Evolutionary conservation across 2,329 filamentous ascomycete species (phyloP), one percentile per base, ranked within the genome.

Genomic region (Davidsoniella virescens): DNA sequence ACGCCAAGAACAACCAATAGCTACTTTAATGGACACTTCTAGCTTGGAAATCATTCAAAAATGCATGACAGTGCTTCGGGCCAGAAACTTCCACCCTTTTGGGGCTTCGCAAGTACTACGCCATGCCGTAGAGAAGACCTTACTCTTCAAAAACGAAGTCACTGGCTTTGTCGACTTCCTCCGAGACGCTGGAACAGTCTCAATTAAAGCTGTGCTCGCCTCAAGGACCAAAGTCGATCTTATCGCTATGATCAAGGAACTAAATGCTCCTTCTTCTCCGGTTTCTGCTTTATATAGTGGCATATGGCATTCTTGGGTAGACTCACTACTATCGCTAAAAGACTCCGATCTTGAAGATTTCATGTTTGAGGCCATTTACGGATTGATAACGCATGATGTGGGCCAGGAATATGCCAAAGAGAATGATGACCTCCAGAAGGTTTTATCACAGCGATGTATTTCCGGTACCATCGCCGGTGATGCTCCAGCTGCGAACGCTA

Each of bases 141-240:
- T 37, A 8, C 40, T 52, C 10, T 29, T 54, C 5, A 42, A 44
- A 26, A 26, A 7, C 5, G 49, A 53, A 23, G n/a, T 52, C 5
- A 37, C 45, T 8, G 26, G 42, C 3, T 47, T 54, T 9, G 44
- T 52, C 23, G 36, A 29, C 3, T 53, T 54, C 29, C 38, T 56
- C 12, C 26, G 39, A 8, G 47, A 55, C 18, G 25, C 37, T 18
- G 51, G 46, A 14, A 33, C 42, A 20, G 29, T 52, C 17, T 29
- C 46, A 3, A 44, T 64, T 64, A 0, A 67, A 65, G 0, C 59
- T 66, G 40, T 60, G 14, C 64, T 88, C 2, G 64, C 72, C 2
- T 87, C 85, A 0, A 76, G 83, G 0, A 88, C 86, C 1, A 75
- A 77, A 0, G 63, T 73, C 2, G 73, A 80, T 47, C 62, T 94